Percentiles rank a stretch among this genome's conserved stretches.
phyloP scores from a whole-genome alignment of 116 monocot genomes.

The Cymodocea nodosa region DNA sequence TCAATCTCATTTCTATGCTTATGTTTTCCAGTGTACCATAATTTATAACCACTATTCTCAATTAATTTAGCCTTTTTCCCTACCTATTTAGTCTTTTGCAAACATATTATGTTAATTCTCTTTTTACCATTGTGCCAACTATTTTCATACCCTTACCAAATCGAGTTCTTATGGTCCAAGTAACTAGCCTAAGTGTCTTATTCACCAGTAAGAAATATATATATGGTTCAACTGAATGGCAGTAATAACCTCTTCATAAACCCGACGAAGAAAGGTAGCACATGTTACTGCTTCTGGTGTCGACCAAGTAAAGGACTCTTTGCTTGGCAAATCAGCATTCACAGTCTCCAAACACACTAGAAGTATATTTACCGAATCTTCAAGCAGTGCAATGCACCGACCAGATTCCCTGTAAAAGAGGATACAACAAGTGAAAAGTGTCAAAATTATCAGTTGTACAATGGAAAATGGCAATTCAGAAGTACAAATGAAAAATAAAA shows the following conservation, averaged over 20 bases:
- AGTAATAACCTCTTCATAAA: conserved; percentile 87
- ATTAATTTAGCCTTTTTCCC: too few relatives aligned
- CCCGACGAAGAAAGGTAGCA: conserved; percentile 77
- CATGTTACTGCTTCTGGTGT: conserved; percentile 51
- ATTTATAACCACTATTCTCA: too few relatives aligned
- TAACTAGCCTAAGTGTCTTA: too few relatives aligned
- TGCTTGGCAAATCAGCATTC: conserved; percentile 21
- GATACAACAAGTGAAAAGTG: not conserved
- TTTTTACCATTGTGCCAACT: too few relatives aligned
- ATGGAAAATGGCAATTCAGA: not conserved
- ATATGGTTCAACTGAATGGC: not conserved
- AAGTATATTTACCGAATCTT: conserved; percentile 53
- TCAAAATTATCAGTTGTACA: not conserved
- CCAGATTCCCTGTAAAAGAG: conserved; percentile 35
- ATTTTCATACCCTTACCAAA: too few relatives aligned
- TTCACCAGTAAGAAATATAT: not conserved
- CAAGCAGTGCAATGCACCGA: conserved; percentile 42
- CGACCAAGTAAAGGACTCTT: conserved; percentile 47
- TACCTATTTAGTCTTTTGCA: too few relatives aligned
- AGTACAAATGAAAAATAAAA: not conserved
- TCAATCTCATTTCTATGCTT: too few relatives aligned
- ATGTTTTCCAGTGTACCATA: too few relatives aligned
- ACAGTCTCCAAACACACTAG: conserved; percentile 57
- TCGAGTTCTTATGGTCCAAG: too few relatives aligned
- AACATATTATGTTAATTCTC: too few relatives aligned